phyloP scores from a whole-genome alignment of 345 rosid genomes.

The Arabis hirsuta region DNA sequence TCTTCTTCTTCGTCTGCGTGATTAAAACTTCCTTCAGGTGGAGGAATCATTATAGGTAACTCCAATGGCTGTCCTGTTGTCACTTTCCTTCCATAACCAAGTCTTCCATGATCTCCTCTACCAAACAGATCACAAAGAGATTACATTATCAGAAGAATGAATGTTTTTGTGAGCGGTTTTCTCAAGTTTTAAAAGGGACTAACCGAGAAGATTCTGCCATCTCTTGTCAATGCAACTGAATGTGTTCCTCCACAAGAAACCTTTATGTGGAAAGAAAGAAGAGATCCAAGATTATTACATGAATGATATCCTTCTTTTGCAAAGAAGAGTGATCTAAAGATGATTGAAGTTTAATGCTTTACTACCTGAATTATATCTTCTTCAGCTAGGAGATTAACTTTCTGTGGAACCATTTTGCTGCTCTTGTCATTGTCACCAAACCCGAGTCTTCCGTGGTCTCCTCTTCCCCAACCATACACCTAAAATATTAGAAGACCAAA shows the following conservation, averaged over 20 bases:
- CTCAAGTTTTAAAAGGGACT: slow-evolving; percentile 39
- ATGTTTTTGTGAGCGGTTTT: not conserved
- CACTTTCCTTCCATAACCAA: slow-evolving; percentile 85
- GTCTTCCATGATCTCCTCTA: slow-evolving; percentile 96
- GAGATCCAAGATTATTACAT: slow-evolving; percentile 42
- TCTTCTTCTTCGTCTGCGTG: slow-evolving; percentile 50
- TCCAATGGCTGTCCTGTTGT: slow-evolving; percentile 95
- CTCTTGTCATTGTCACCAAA: slow-evolving; percentile 98
- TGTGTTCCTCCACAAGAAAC: slow-evolving; percentile 99
- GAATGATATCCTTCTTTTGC: slow-evolving; percentile 46
- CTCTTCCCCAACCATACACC: slow-evolving; percentile 99
- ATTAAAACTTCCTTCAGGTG: slow-evolving; percentile 50
- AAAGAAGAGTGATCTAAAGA: slow-evolving; percentile 49
- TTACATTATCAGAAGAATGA: slow-evolving; percentile 6
- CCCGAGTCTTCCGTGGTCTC: slow-evolving; percentile 98
- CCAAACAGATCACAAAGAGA: slow-evolving; percentile 68
- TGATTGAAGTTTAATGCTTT: slow-evolving; percentile 11
- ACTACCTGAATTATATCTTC: slow-evolving; percentile 81
- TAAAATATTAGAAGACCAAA: slow-evolving; percentile 36
- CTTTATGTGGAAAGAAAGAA: slow-evolving; percentile 42
- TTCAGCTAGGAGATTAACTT: slow-evolving; percentile 77
- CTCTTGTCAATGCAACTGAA: slow-evolving; percentile 90
- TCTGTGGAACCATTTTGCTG: slow-evolving; percentile 98
- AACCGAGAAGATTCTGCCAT: slow-evolving; percentile 90
- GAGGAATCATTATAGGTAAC: slow-evolving; percentile 69